These are phyloP conservation scores for Salisapilia sapeloensis DNA, from an alignment of 352 stramenopile genomes.

Conservation along the genomic window DNA sequence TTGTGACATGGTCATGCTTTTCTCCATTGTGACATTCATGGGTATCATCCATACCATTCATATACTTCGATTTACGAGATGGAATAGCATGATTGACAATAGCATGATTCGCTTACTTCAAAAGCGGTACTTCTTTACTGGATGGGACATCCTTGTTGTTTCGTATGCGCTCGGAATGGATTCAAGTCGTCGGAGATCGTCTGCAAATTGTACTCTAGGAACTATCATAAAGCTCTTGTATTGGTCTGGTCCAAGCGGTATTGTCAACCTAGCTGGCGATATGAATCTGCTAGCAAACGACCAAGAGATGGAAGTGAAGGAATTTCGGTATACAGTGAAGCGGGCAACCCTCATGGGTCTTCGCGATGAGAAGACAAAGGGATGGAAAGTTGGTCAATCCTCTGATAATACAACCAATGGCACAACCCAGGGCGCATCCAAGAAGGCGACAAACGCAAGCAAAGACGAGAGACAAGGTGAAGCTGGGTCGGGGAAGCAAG, in stretches of 20 bases:
- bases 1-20: constrained; percentile 18
- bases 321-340: constrained; percentile 10
- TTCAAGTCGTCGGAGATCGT: constrained; percentile 4
- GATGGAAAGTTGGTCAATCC: too few species aligned
- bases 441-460: too few species aligned
- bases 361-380: constrained; percentile 3
- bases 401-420: too few species aligned
- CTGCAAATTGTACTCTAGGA: constrained; percentile 14
- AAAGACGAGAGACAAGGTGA: too few species aligned
- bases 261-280: constrained; percentile 13
- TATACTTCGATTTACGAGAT: constrained; percentile 10
- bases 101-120: constrained; percentile 13
- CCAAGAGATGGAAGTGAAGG: constrained; percentile 6
- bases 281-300: constrained; percentile 13
- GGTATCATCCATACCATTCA: constrained; percentile 5
- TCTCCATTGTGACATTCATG: constrained; percentile 5
- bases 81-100: constrained; percentile 11
- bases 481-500: too few species aligned
- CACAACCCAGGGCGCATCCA: too few species aligned
- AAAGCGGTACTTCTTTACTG: constrained; percentile 15
- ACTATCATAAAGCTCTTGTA: constrained; percentile 19
- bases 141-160: constrained; percentile 19
- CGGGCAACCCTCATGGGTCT: constrained; percentile 10
- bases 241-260: constrained; percentile 13
- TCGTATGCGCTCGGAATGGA: constrained; percentile 18